These are phyloP conservation scores for Phlebiopsis flavidoalba DNA, from an alignment of 768 basidiomycete genomes.

Conservation along the genomic window DNA sequence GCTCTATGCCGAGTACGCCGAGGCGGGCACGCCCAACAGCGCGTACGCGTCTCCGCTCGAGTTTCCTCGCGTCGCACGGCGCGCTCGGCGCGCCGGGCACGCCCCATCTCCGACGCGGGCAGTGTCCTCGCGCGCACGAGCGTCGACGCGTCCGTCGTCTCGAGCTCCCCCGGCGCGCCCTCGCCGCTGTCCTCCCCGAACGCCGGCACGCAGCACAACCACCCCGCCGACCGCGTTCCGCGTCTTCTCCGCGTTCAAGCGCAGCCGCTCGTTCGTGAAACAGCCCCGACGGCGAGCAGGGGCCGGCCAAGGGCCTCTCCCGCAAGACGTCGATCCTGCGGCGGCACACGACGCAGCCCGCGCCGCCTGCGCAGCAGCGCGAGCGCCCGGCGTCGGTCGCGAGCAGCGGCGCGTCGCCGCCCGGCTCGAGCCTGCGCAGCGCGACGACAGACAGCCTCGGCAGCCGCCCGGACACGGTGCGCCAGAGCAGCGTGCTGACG, in stretches of 20 bases:
- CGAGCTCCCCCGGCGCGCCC: conserved; percentile 15
- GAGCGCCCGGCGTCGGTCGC: conserved; percentile 55
- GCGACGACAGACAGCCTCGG: conserved; percentile 46
- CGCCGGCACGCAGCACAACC: conserved; percentile 20
- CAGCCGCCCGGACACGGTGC: conserved; percentile 27
- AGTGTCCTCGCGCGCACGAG: conserved; percentile 37
- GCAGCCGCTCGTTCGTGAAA: conserved; percentile 52
- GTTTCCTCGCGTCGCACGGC: conserved; percentile 27
- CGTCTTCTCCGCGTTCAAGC: conserved; percentile 60
- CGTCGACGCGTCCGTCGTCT: conserved; percentile 30
- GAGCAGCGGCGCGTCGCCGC: conserved; percentile 52
- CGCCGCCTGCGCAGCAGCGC: conserved; percentile 17
- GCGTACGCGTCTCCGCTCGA: conserved; percentile 51
- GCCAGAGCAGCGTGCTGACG: conserved; percentile 26
- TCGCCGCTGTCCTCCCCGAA: conserved; percentile 28
- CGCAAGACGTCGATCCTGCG: conserved; percentile 31
- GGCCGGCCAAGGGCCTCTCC: conserved; percentile 18
- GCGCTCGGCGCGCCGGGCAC: conserved; percentile 31
- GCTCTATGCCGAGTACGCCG: conserved; percentile 72
- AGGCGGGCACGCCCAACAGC: conserved; percentile 52
- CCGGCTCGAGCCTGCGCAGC: conserved; percentile 51
- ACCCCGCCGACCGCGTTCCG: conserved; percentile 59
- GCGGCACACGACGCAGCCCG: conserved; percentile 25
- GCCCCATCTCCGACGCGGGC: conserved; percentile 51
- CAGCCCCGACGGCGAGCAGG: conserved; percentile 16